These are phyloP conservation scores for Pseudogymnoascus sp. DNA, from an alignment of 2,329 filamentous ascomycete species.

Conservation along the genomic window DNA sequence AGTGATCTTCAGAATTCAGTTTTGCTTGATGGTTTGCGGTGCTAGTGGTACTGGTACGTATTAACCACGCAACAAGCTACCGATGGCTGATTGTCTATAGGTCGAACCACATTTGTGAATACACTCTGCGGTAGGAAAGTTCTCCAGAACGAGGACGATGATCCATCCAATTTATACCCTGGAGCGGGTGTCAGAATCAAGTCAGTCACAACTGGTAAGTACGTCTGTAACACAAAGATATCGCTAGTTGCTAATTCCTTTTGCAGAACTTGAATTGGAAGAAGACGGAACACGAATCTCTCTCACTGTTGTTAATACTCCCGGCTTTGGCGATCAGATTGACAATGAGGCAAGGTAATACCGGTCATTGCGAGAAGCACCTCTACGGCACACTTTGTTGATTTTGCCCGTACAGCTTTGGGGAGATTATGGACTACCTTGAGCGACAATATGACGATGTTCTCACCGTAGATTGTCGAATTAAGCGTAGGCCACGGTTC, in stretches of 20 bases:
- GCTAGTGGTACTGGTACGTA: too few species aligned
- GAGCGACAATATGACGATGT: constrained; percentile 99
- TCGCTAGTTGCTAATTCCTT: constrained; percentile 27
- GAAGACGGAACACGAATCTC: constrained; percentile 98
- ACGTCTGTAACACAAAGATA: neutral
- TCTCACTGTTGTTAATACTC: constrained; percentile 95
- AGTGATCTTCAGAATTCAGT: too few species aligned
- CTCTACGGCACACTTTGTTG: constrained; percentile 16
- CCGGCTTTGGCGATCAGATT: constrained; percentile 96
- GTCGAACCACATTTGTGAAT: too few species aligned
- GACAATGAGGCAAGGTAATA: constrained; percentile 93
- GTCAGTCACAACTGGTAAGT: constrained; percentile 90
- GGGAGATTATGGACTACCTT: constrained; percentile 95
- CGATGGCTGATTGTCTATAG: too few species aligned
- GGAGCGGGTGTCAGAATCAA: constrained; percentile 99
- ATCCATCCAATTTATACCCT: constrained; percentile 77
- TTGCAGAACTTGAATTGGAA: constrained; percentile 80
- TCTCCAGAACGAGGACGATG: constrained; percentile 84
- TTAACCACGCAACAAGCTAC: too few species aligned
- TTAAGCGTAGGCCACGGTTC: constrained; percentile 99
- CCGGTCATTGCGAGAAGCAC: neutral
- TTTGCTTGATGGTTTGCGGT: too few species aligned
- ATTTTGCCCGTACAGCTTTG: constrained; percentile 58
- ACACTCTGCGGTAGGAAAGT: constrained; percentile 35
- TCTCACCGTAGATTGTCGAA: constrained; percentile 96